These are phyloP conservation scores for Thalia dealbata DNA, from an alignment of 176 grass and related monocot species.

Conservation along the genomic window DNA sequence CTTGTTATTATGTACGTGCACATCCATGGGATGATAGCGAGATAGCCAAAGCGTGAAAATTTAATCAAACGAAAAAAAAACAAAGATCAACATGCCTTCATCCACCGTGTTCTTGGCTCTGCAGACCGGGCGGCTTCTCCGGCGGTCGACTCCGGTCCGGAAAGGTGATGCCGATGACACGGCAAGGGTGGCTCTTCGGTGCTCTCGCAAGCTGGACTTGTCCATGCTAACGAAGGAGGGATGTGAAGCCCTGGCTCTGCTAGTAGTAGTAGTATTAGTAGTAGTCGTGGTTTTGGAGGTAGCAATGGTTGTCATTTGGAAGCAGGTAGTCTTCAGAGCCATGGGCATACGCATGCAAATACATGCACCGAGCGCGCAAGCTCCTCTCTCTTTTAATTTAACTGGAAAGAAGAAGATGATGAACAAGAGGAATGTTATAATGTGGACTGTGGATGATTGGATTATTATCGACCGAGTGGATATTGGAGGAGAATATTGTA, in stretches of 20 bases:
- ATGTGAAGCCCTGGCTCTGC: slow-evolving; percentile 44
- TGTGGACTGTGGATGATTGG: neutral
- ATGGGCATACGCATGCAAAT: no score
- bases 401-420: neutral
- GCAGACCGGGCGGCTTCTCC: slow-evolving; percentile 35
- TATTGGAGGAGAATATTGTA: neutral
- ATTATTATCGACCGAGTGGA: neutral
- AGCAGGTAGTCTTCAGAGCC: slow-evolving; percentile 61
- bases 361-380: neutral
- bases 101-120: slow-evolving; percentile 61
- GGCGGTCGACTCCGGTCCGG: neutral
- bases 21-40: no score
- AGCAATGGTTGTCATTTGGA: slow-evolving; percentile 42
- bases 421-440: neutral
- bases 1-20: no score
- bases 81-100: slow-evolving; percentile 57
- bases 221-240: slow-evolving; percentile 13
- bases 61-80: neutral
- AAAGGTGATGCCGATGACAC: neutral
- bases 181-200: neutral
- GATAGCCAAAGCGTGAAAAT: no score
- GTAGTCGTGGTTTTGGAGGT: slow-evolving; percentile 15
- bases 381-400: neutral
- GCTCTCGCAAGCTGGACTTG: slow-evolving; percentile 9
- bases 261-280: slow-evolving; percentile 2